Percentiles rank a stretch among this genome's conserved stretches.
Conservation (phyloP, 352 stramenopile species). For the Globisporangium yorkense region DNA sequence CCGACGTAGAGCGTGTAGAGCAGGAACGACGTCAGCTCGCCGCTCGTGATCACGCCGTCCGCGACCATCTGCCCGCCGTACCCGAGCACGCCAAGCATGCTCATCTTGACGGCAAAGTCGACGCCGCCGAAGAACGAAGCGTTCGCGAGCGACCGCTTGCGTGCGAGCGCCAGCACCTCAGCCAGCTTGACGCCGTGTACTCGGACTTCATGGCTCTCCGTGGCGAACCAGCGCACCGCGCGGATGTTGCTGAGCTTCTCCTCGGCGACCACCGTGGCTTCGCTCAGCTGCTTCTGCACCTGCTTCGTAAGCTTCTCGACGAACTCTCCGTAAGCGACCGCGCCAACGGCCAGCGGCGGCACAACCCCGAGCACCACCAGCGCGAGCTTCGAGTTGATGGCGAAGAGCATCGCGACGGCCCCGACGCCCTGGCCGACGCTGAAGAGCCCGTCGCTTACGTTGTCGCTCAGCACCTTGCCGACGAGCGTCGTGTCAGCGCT, state of each 20-base stretch:
- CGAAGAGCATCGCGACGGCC: slow-evolving; percentile 88
- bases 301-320: slow-evolving; percentile 82
- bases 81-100: slow-evolving; percentile 86
- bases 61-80: slow-evolving; percentile 91
- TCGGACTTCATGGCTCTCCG: slow-evolving; percentile 67
- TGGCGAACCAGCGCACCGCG: slow-evolving; percentile 90
- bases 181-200: slow-evolving; percentile 52
- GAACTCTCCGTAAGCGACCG: slow-evolving; percentile 81
- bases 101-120: slow-evolving; percentile 83
- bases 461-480: slow-evolving; percentile 91
- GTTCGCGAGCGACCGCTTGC: slow-evolving; percentile 69
- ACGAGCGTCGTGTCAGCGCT: slow-evolving; percentile 89
- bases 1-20: slow-evolving; percentile 92
- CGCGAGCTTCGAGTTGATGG: slow-evolving; percentile 88
- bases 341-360: slow-evolving; percentile 87
- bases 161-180: slow-evolving; percentile 52
- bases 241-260: slow-evolving; percentile 91
- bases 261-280: slow-evolving; percentile 90
- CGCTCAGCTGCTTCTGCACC: slow-evolving; percentile 89
- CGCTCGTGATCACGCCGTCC: slow-evolving; percentile 76
- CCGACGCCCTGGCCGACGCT: slow-evolving; percentile 77
- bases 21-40: slow-evolving; percentile 91
- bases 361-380: slow-evolving; percentile 89
- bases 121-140: slow-evolving; percentile 83
- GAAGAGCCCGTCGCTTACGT: slow-evolving; percentile 72